Percentiles rank a stretch among this genome's conserved stretches.
phyloP scores from a whole-genome alignment of 768 basidiomycete genomes.

The Brasilioporus rufonigricans region DNA sequence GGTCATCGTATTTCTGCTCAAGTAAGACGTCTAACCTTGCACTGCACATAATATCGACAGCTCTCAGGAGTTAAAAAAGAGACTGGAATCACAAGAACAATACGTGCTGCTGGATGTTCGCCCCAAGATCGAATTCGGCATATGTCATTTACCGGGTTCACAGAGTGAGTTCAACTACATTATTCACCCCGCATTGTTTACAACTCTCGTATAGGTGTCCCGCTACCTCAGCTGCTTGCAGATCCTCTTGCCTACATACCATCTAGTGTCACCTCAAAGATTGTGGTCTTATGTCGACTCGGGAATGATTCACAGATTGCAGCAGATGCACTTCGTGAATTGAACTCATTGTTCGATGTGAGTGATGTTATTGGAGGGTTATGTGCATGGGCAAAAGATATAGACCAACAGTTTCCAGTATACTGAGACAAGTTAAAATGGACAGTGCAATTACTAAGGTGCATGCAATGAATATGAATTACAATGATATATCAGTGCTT shows the following conservation, averaged over 20 bases:
- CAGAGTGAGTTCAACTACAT: conserved; percentile 50
- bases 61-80: conserved; percentile 47
- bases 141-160: conserved; percentile 76
- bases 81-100: conserved; percentile 32
- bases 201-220: conserved; percentile 58
- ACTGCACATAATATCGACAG: background rate
- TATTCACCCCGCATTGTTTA: background rate
- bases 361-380: conserved; percentile 82
- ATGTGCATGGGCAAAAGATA: conserved; percentile 69
- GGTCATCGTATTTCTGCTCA: conserved; percentile 43
- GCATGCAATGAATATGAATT: conserved; percentile 4
- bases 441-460: background rate
- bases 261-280: conserved; percentile 20
- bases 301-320: conserved; percentile 96
- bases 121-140: conserved; percentile 75
- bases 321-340: conserved; percentile 44
- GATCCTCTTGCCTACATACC: conserved; percentile 52
- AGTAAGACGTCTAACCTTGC: conserved; percentile 30
- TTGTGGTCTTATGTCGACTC: conserved; percentile 74
- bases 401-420: conserved; percentile 76
- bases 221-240: conserved; percentile 61
- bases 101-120: conserved; percentile 73
- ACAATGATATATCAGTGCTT: conserved; percentile 2
- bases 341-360: conserved; percentile 33
- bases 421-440: conserved; percentile 48